Base-by-base conservation (phyloP, 140 eudicot species). In the Artemisia princeps region DNA sequence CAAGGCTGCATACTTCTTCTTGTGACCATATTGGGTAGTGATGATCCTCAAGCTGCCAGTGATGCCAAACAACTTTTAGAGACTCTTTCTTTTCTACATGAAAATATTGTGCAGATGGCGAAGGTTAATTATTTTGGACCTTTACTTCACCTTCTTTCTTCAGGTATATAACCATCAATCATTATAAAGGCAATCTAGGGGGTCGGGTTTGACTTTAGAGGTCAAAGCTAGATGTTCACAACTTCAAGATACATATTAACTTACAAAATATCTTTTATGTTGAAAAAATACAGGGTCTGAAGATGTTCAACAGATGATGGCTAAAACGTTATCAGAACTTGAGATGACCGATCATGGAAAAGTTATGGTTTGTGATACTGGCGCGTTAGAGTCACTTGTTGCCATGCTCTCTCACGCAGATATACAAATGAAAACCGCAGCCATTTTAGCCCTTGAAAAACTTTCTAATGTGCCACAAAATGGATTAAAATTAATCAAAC, bases 1-100 rank as follows among this genome's bases (percentile, higher is more conserved):
- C 87, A 82, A 69, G 84, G 81, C 11, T 78, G 87, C 73, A 75
- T 82, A 72, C 87, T 82, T 68, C 81, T 82, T 61, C 84, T 82
- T 52, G 81, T 82, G 33, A 78, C 84, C 50, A 45, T 78, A 55
- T 69, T 60, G 4, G 74, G 75, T 49, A 66, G 82, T 46, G 84
- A 83, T 42, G 84, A 83, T 70, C 59, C 67, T 73, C 78, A 72
- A 83, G 84, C 80, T 60, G 84, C 84, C 17, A 24, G 20, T 65
- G 74, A 83, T 70, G 87, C 87, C 45, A 61, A 62, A 22, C 75
- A 76, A 22, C 76, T 82, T 45, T 68, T 82, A 68, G 76, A 82
- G 16, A 73, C 65, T 72, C 84, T 82, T 52, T 69, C 84, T 67
- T 79, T 55, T 68, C 60, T 72, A 60, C 74, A 73, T 55, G 75